Conservation (phyloP, 2,329 filamentous ascomycete species). For the Nemania abortiva region DNA sequence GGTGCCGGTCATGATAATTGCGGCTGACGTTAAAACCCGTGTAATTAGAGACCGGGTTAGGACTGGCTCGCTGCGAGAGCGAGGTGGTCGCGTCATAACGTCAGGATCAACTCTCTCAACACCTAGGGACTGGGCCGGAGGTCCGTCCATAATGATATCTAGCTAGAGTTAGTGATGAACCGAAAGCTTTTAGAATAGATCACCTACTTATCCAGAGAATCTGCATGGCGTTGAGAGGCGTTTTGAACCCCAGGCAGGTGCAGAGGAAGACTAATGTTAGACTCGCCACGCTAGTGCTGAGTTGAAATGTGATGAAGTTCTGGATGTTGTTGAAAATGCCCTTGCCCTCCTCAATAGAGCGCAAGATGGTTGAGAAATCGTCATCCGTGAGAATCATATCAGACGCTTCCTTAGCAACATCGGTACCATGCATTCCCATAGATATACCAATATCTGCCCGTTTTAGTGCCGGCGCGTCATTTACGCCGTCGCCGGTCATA, state of each 20-base stretch:
- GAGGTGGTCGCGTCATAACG: slow-evolving; percentile 89
- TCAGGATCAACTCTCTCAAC: slow-evolving; percentile 95
- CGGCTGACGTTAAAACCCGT: slow-evolving; percentile 87
- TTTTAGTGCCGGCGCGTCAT: slow-evolving; percentile 95
- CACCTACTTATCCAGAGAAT: slow-evolving; percentile 98
- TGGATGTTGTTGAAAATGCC: slow-evolving; percentile 99
- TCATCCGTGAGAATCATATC: slow-evolving; percentile 94
- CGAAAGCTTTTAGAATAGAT: not conserved
- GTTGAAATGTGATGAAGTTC: slow-evolving; percentile 98
- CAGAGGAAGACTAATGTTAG: slow-evolving; percentile 91
- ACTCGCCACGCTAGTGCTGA: slow-evolving; percentile 95
- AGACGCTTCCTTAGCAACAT: slow-evolving; percentile 96
- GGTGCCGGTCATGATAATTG: slow-evolving; percentile 92
- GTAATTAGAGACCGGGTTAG: slow-evolving; percentile 86
- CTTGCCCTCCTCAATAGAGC: slow-evolving; percentile 97
- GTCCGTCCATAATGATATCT: slow-evolving; percentile 99
- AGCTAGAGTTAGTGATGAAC: slow-evolving; percentile 41
- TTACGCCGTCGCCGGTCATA: slow-evolving; percentile 98
- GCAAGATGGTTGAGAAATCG: slow-evolving; percentile 90
- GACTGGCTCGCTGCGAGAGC: slow-evolving; percentile 87
- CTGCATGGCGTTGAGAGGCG: slow-evolving; percentile 98
- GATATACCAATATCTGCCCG: slow-evolving; percentile 98
- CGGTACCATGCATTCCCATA: slow-evolving; percentile 94
- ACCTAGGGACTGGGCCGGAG: slow-evolving; percentile 94
- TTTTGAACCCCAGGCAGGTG: slow-evolving; percentile 92